A percentile compares a stretch with the other conserved stretches of the same genome.
Conservation (phyloP, 768 basidiomycete genomes). For the Macrolepiota fuliginosa region DNA sequence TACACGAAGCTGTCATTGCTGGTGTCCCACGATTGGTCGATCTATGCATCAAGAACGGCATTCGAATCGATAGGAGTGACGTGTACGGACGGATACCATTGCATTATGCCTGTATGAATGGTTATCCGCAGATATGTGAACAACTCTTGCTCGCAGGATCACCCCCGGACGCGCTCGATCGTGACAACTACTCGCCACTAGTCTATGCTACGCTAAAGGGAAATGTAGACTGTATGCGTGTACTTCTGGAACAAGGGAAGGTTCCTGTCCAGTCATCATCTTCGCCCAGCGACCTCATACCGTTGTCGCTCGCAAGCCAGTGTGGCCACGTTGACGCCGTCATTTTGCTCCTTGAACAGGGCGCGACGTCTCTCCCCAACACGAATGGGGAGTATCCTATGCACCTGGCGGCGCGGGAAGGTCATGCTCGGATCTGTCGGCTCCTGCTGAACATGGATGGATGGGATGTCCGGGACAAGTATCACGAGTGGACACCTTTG, state of each 20-base stretch:
- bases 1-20: constrained; percentile 91
- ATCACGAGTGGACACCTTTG: constrained; percentile 97
- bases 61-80: constrained; percentile 73
- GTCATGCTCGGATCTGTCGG: constrained; percentile 82
- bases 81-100: constrained; percentile 91
- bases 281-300: constrained; percentile 69
- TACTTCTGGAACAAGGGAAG: constrained; percentile 72
- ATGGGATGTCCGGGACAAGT: constrained; percentile 91
- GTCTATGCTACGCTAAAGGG: constrained; percentile 92
- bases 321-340: constrained; percentile 86
- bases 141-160: constrained; percentile 70
- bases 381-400: constrained; percentile 97
- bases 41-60: constrained; percentile 73
- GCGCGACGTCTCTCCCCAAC: constrained; percentile 79
- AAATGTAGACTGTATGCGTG: constrained; percentile 75
- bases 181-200: constrained; percentile 93
- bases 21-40: constrained; percentile 76
- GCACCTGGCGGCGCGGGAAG: constrained; percentile 92
- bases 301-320: constrained; percentile 88
- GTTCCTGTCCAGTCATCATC: constrained; percentile 60
- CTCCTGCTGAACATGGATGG: constrained; percentile 72
- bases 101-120: constrained; percentile 96
- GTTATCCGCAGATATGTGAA: constrained; percentile 72
- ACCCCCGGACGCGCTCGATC: constrained; percentile 70
- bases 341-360: constrained; percentile 69